A percentile compares a stretch with the other conserved stretches of the same genome.
Evolutionary conservation across 306 rosid genomes (phyloP).

Genomic region (Trifolium dubium): DNA sequence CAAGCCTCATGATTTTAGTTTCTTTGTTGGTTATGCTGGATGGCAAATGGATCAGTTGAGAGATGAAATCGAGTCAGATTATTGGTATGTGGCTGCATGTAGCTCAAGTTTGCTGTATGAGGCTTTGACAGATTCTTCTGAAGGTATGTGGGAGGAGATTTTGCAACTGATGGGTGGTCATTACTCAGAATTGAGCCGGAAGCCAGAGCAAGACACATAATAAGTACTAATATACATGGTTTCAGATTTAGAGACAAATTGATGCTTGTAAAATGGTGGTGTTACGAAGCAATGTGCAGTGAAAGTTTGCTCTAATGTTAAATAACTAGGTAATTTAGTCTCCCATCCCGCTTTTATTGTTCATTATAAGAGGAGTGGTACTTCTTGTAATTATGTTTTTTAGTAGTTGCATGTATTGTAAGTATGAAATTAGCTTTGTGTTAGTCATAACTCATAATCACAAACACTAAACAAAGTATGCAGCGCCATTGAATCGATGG

Average conservation of each 20-base stretch:
- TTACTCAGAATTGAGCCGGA: slow-evolving; percentile 91
- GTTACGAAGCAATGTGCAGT: slow-evolving; percentile 59
- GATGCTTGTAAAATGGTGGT: slow-evolving; percentile 40
- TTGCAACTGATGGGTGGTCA: slow-evolving; percentile 95
- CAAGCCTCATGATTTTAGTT: slow-evolving; percentile 84
- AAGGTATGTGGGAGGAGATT: slow-evolving; percentile 88
- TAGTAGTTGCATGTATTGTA: neutral
- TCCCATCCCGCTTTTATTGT: slow-evolving; percentile 15
- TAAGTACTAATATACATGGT: slow-evolving; percentile 49
- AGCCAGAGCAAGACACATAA: slow-evolving; percentile 85
- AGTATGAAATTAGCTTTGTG: slow-evolving; percentile 29
- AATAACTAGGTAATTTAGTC: slow-evolving; percentile 41
- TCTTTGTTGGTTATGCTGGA: slow-evolving; percentile 98
- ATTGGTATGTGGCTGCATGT: slow-evolving; percentile 97
- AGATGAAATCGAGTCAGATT: slow-evolving; percentile 90
- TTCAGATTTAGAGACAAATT: slow-evolving; percentile 30
- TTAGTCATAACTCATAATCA: slow-evolving; percentile 8
- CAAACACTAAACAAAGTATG: neutral
- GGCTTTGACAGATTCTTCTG: slow-evolving; percentile 65
- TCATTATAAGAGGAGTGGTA: slow-evolving; percentile 21
- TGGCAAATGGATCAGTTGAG: slow-evolving; percentile 95
- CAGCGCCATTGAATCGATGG: neutral
- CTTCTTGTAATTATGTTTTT: slow-evolving; percentile 44
- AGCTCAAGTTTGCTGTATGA: slow-evolving; percentile 79
- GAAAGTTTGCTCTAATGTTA: slow-evolving; percentile 50